Conservation (phyloP, 768 basidiomycete species). For the Gymnopilus dilepis region DNA sequence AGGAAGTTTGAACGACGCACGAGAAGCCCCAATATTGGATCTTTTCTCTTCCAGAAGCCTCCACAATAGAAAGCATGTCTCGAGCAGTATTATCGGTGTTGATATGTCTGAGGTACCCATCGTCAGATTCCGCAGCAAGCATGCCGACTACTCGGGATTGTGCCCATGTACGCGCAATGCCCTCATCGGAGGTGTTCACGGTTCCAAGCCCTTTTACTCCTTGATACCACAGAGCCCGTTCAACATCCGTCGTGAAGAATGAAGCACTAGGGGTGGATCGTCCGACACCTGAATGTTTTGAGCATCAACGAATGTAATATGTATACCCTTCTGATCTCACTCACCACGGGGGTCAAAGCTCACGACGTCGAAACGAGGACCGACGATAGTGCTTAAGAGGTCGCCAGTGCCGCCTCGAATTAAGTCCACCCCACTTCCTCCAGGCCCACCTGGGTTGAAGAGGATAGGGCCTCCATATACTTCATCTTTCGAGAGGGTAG, state of each 20-base stretch:
- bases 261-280: conserved; percentile 40
- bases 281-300: conserved; percentile 33
- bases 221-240: conserved; percentile 29
- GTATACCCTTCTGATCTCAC: neutral
- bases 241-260: conserved; percentile 40
- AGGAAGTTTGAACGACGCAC: conserved; percentile 16
- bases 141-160: conserved; percentile 30
- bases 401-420: conserved; percentile 27
- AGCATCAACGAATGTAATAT: neutral
- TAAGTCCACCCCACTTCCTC: conserved; percentile 46
- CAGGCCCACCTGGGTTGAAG: conserved; percentile 54
- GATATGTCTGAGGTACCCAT: conserved; percentile 35
- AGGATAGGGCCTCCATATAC: conserved; percentile 49
- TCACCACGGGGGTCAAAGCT: conserved; percentile 53
- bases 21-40: conserved; percentile 41
- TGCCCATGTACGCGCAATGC: conserved; percentile 39
- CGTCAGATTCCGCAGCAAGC: conserved; percentile 35
- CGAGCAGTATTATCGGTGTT: conserved; percentile 42
- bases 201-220: conserved; percentile 20
- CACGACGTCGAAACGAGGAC: conserved; percentile 50
- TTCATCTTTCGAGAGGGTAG: conserved; percentile 29
- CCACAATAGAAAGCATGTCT: conserved; percentile 42
- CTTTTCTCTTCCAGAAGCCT: conserved; percentile 36
- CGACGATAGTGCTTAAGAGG: conserved; percentile 39
- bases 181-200: conserved; percentile 33